These are phyloP conservation scores for Debaryomycetaceae sp. DNA, from an alignment of 1,139 yeast genomes.

Conservation along the genomic window DNA sequence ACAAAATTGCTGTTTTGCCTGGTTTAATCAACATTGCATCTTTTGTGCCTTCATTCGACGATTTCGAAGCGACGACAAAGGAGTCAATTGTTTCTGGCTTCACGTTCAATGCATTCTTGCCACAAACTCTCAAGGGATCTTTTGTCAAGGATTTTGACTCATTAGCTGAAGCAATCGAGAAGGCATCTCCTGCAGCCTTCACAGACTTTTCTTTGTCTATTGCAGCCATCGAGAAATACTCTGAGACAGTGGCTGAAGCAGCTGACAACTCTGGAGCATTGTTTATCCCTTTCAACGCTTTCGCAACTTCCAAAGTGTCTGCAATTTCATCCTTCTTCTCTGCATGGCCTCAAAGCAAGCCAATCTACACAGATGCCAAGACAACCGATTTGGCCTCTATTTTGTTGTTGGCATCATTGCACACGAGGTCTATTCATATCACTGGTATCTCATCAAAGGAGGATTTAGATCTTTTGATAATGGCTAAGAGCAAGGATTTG, in stretches of 20 bases:
- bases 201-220: constrained; percentile 82
- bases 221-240: constrained; percentile 76
- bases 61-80: constrained; percentile 66
- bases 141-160: constrained; percentile 63
- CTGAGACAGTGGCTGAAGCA: constrained; percentile 58
- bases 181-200: constrained; percentile 57
- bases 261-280: constrained; percentile 72
- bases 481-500: constrained; percentile 81
- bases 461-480: constrained; percentile 77
- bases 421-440: constrained; percentile 81
- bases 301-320: constrained; percentile 66
- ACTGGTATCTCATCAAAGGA: constrained; percentile 80
- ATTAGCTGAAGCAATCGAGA: constrained; percentile 59
- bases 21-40: constrained; percentile 84
- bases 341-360: constrained; percentile 81
- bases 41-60: constrained; percentile 67
- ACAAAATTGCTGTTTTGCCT: constrained; percentile 76
- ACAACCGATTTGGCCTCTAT: constrained; percentile 91
- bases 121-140: constrained; percentile 63
- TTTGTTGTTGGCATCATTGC: constrained; percentile 83
- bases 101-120: constrained; percentile 79
- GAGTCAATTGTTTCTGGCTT: constrained; percentile 82
- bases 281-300: constrained; percentile 76
- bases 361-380: constrained; percentile 88
- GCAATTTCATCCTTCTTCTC: constrained; percentile 76